Base-by-base conservation (phyloP, 768 basidiomycete species). In the Collybia mongolica region DNA sequence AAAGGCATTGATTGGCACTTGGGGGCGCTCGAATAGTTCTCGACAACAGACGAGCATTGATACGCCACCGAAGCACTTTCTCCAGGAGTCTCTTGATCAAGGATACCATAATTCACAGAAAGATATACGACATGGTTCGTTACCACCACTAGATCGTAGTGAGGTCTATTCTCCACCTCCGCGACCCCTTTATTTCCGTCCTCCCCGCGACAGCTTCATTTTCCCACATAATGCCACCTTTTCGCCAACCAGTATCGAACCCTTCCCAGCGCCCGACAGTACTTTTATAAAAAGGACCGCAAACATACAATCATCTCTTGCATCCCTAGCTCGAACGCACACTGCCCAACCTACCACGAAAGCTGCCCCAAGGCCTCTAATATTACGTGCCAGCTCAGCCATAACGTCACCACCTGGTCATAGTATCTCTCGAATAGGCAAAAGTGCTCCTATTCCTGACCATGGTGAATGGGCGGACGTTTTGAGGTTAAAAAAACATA, bases 311-410 rank as follows among this genome's bases (percentile, higher is more conserved):
- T 69, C 69, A 37, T 77, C 82, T 0, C 62, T 83, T 24, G 62
- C 74, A 7, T 65, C 75, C 19, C 64, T 82, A 43, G 69, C 72
- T 2, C 59, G 65, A 28, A 56, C 64, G 5, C 70, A 65, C 23
- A 56, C 70, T 12, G 65, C 74, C 19, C 63, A 70, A 5, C 50
- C 66, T 20, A 54, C 63, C 2, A 54, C 76, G 2, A 87, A 79
- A 69, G 66, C 72, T 42, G 85, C 71, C 1, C 89, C 90, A 0
- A 75, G 77, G 6, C 89, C 90, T 0, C 70, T 92, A 29, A 67
- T 90, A 40, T 72, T 92, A 35, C 82, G 66, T 60, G 79, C 86
- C 19, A 69, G 72, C 1, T 71, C 72, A 12, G 60, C 73, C 3
- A 70, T 81, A 12, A 73, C 74, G 2, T 65, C 75, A 23, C 54